phyloP scores from a whole-genome alignment of 1,284 basidiomycete genomes.

The Gymnopus androsaceus region DNA sequence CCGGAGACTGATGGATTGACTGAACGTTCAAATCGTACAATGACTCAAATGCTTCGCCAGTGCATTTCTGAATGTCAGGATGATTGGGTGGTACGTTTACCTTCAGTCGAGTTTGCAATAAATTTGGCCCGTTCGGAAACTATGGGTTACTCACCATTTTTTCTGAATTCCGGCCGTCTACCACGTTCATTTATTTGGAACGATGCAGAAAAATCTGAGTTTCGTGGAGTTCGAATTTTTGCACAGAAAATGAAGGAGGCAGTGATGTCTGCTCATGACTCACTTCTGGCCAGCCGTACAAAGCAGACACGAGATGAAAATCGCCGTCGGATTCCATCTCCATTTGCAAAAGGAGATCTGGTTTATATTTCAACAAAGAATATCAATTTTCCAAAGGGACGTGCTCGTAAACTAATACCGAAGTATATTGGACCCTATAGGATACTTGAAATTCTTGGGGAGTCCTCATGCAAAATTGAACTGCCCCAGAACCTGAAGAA shows the following conservation, averaged over 20 bases:
- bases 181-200: slow-evolving; percentile 33
- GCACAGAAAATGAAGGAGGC: slow-evolving; percentile 26
- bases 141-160: slow-evolving; percentile 35
- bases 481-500: slow-evolving; percentile 25
- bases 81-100: slow-evolving; percentile 22
- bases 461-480: slow-evolving; percentile 29
- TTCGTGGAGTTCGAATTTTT: slow-evolving; percentile 25
- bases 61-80: slow-evolving; percentile 15
- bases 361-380: slow-evolving; percentile 35
- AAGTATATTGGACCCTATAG: slow-evolving; percentile 36
- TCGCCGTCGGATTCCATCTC: slow-evolving; percentile 15
- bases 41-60: slow-evolving; percentile 8
- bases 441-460: slow-evolving; percentile 25
- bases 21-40: slow-evolving; percentile 25
- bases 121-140: slow-evolving; percentile 25
- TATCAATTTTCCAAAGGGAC: slow-evolving; percentile 28
- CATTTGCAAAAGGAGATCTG: slow-evolving; percentile 27
- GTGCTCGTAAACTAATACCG: slow-evolving; percentile 28
- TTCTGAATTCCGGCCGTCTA: slow-evolving; percentile 32
- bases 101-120: slow-evolving; percentile 25
- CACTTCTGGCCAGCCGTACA: slow-evolving; percentile 28
- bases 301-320: slow-evolving; percentile 33
- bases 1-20: slow-evolving; percentile 40
- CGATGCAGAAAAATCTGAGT: slow-evolving; percentile 16
- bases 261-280: slow-evolving; percentile 28